Evolutionary conservation across 495 filamentous ascomycete genomes (phyloP), one percentile per base, ranked within the genome.

Genomic region (Tuber indicum): DNA sequence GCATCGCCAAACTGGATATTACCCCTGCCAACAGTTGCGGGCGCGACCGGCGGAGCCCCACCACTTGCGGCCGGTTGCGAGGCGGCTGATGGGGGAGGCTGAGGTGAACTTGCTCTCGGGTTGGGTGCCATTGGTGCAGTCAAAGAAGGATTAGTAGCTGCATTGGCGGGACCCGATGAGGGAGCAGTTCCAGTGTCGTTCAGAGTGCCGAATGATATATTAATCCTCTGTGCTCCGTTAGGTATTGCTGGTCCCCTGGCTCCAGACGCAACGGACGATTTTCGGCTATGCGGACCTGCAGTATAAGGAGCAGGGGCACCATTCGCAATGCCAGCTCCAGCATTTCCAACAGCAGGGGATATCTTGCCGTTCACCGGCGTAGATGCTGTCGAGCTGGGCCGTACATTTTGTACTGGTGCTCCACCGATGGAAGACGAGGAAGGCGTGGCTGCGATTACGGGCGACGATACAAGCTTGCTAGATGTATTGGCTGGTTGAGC

Each of bases 281-380:
- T 83, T 75, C 82, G 75, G 70, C 75, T 83, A 26, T 83, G 82
- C 32, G 76, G 81, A 42, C 81, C 81, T 66, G 79, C 80, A 58
- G 62, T 72, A 58, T 72, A 82, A 41, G 81, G 72, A 71, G 74
- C 70, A 52, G 78, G 70, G 43, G 71, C 73, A 72, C 79, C 82
- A 74, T 83, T 83, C 71, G 82, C 71, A 75, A 76, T 44, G 47
- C 78, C 39, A 75, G 82, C 72, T 9, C 76, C 79, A 77, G 81
- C 80, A 77, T 83, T 83, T 70, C 74, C 76, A 73, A 81, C 79
- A 81, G 82, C 70, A 74, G 79, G 81, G 71, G 77, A 75, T 74
- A 77, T 83, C 75, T 79, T 83, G 75, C 82, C 82, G 75, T 83
- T 83, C 82, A 83, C 82, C 79, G 82, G 82, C 76, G 75, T 72